phyloP scores from a whole-genome alignment of 805 yeast species.

The Kodamaea hsintzibuensis region DNA sequence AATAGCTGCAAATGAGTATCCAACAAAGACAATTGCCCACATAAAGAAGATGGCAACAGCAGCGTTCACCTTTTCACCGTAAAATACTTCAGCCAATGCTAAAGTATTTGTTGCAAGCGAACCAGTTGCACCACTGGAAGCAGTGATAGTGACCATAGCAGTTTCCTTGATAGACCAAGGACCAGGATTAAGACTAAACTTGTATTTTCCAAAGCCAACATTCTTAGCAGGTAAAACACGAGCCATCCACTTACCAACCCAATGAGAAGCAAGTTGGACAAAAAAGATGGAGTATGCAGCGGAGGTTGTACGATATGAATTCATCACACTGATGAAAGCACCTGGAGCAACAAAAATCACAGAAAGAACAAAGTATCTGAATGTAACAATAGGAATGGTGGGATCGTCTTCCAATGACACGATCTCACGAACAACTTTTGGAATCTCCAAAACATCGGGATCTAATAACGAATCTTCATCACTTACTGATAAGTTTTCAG shows the following conservation, averaged over 20 bases:
- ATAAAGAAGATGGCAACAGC: conserved; percentile 24
- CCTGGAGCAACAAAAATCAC: conserved; percentile 39
- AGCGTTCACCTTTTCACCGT: conserved; percentile 36
- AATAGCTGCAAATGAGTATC: conserved; percentile 28
- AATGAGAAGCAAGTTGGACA: conserved; percentile 50
- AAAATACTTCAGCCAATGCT: conserved; percentile 47
- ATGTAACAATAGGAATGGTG: conserved; percentile 28
- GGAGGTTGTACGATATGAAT: conserved; percentile 36
- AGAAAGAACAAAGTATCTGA: conserved; percentile 36
- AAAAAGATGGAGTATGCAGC: conserved; percentile 53
- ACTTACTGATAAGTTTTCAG: conserved; percentile 8
- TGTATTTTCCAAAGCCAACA: conserved; percentile 20
- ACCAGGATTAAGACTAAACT: conserved; percentile 48
- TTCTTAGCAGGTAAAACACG: conserved; percentile 35
- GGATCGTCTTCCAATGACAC: conserved; percentile 29
- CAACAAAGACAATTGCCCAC: conserved; percentile 27
- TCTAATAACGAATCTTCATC: conserved; percentile 5
- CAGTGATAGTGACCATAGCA: conserved; percentile 50
- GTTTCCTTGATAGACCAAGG: conserved; percentile 58
- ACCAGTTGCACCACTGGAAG: conserved; percentile 53
- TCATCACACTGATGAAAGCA: conserved; percentile 40
- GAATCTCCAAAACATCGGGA: conserved; percentile 27
- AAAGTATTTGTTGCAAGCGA: conserved; percentile 49
- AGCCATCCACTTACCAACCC: conserved; percentile 48
- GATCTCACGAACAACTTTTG: conserved; percentile 32